Conservation (phyloP, 768 basidiomycete species). For the Calvatia gigantea region DNA sequence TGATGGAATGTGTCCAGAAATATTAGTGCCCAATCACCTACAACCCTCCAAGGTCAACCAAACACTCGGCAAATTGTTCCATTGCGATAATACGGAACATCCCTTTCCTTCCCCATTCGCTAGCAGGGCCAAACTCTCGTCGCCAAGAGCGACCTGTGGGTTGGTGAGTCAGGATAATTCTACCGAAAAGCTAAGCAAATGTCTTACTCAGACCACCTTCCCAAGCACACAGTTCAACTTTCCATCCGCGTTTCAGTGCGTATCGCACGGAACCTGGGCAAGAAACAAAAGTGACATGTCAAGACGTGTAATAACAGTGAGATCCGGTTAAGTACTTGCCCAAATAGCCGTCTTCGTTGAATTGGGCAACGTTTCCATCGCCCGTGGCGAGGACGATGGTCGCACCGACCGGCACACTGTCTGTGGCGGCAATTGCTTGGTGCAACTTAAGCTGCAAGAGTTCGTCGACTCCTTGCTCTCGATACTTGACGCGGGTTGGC, state of each 20-base stretch:
- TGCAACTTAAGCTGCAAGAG: constrained; percentile 90
- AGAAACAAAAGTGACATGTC: constrained; percentile 2
- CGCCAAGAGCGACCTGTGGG: constrained; percentile 59
- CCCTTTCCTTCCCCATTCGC: constrained; percentile 44
- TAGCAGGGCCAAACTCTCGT: constrained; percentile 62
- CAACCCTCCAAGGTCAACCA: constrained; percentile 38
- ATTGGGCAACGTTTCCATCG: constrained; percentile 89
- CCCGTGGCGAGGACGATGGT: constrained; percentile 93
- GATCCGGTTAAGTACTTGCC: constrained; percentile 27
- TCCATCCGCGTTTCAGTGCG: constrained; percentile 88
- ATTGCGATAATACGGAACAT: constrained; percentile 58
- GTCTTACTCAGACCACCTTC: constrained; percentile 72
- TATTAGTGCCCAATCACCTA: too few species aligned
- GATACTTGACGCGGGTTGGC: constrained; percentile 50
- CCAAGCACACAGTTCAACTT: constrained; percentile 94
- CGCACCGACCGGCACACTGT: constrained; percentile 59
- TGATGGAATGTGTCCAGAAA: too few species aligned
- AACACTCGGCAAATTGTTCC: constrained; percentile 62
- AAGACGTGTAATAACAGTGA: neutral
- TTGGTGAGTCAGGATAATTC: neutral
- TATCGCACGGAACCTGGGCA: constrained; percentile 65
- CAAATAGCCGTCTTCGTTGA: constrained; percentile 90
- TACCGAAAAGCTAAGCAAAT: neutral
- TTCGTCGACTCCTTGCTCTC: constrained; percentile 96
- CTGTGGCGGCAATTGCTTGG: constrained; percentile 73